Conservation (phyloP, 2,329 filamentous ascomycete genomes). For the Aspergillus sojae region DNA sequence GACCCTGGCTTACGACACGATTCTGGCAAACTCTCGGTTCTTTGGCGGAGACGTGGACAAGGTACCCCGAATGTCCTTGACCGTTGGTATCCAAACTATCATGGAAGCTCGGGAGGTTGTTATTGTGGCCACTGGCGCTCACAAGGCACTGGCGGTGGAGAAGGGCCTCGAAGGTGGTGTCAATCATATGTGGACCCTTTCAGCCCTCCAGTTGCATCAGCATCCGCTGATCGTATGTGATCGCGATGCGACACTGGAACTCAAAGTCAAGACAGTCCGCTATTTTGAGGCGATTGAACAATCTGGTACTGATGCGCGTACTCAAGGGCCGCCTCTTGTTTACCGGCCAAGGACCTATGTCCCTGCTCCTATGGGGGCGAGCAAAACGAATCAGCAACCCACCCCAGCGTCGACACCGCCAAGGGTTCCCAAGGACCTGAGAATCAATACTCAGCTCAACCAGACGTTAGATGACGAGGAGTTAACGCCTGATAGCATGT, state of each 20-base stretch:
- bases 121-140: constrained; percentile 77
- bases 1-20: constrained; percentile 84
- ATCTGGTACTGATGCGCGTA: constrained; percentile 55
- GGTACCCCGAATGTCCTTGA: constrained; percentile 81
- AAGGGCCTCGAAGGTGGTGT: constrained; percentile 79
- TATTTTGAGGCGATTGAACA: constrained; percentile 75
- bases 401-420: constrained; percentile 32
- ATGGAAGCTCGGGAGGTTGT: constrained; percentile 80
- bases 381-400: constrained; percentile 27
- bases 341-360: constrained; percentile 42
- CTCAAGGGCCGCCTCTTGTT: constrained; percentile 46
- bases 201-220: constrained; percentile 76
- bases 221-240: constrained; percentile 83
- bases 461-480: constrained; percentile 44
- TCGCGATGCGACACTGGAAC: constrained; percentile 73
- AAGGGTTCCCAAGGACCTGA: constrained; percentile 44
- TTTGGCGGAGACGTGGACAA: constrained; percentile 73
- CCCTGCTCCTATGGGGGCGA: constrained; percentile 30
- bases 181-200: constrained; percentile 91
- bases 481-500: constrained; percentile 53
- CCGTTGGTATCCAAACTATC: constrained; percentile 81
- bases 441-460: constrained; percentile 48
- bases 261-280: constrained; percentile 74
- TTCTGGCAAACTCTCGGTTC: constrained; percentile 82
- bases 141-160: constrained; percentile 78